These are phyloP conservation scores for Friedmanniomyces endolithicus DNA, from an alignment of 495 filamentous ascomycete genomes.

Conservation along the genomic window DNA sequence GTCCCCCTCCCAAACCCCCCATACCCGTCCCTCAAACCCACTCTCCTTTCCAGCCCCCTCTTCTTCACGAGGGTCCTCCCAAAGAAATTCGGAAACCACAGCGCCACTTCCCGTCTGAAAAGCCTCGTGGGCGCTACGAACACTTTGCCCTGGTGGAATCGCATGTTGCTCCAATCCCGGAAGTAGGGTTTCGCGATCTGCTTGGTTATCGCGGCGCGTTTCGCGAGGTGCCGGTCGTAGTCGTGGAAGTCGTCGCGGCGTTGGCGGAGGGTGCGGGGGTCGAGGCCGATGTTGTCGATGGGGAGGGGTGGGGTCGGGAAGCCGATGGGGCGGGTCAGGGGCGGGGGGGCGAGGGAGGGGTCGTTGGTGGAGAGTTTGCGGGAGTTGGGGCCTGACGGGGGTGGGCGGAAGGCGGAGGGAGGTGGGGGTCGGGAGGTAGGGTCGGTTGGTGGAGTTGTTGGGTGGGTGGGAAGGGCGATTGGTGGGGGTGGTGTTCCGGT, in stretches of 20 bases:
- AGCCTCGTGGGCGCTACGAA: slow-evolving; percentile 66
- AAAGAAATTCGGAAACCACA: slow-evolving; percentile 87
- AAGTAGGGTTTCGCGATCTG: slow-evolving; percentile 74
- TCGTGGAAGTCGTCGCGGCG: slow-evolving; percentile 70
- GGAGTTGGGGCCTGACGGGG: slow-evolving; percentile 6
- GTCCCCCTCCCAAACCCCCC: slow-evolving; percentile 43
- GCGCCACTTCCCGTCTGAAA: slow-evolving; percentile 60
- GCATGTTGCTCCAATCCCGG: slow-evolving; percentile 78
- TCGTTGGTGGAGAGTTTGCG: slow-evolving; percentile 27
- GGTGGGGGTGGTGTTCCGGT: neutral
- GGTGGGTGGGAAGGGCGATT: neutral
- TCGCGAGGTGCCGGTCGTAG: slow-evolving; percentile 67
- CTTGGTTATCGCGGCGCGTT: slow-evolving; percentile 53
- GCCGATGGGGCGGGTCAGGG: slow-evolving; percentile 70
- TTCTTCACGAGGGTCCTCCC: slow-evolving; percentile 53
- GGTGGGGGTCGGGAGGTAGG: neutral
- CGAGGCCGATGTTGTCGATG: slow-evolving; percentile 71
- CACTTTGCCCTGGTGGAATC: slow-evolving; percentile 71
- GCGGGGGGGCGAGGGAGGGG: slow-evolving; percentile 50
- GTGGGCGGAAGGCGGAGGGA: slow-evolving; percentile 1
- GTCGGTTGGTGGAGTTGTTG: neutral
- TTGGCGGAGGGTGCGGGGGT: slow-evolving; percentile 51
- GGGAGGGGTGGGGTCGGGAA: slow-evolving; percentile 54
- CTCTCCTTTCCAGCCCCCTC: slow-evolving; percentile 22
- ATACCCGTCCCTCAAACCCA: slow-evolving; percentile 11